These are phyloP conservation scores for Serendipita sp. DNA, from an alignment of 768 basidiomycete species.

Conservation along the genomic window DNA sequence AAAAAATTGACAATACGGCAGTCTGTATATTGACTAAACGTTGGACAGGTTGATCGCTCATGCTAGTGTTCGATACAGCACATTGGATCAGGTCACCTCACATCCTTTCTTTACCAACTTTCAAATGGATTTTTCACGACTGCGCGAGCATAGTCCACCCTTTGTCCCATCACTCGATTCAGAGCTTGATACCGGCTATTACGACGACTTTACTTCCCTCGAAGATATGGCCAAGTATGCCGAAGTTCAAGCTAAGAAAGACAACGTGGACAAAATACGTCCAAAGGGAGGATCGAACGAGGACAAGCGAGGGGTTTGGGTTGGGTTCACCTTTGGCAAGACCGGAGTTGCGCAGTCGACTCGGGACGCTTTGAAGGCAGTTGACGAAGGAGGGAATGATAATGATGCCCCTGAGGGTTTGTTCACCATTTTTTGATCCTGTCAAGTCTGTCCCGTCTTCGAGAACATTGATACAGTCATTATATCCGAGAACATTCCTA, in stretches of 20 bases:
- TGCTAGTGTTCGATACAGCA: conserved; percentile 60
- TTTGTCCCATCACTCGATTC: conserved; percentile 91
- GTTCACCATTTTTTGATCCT: conserved; percentile 12
- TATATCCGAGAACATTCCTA: background rate
- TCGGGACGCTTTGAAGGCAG: background rate
- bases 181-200: conserved; percentile 90
- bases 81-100: conserved; percentile 49
- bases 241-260: conserved; percentile 94
- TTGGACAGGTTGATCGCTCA: conserved; percentile 65
- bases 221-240: conserved; percentile 99
- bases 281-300: conserved; percentile 58
- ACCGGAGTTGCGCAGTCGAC: conserved; percentile 46
- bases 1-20: conserved; percentile 14
- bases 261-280: conserved; percentile 77
- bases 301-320: conserved; percentile 64
- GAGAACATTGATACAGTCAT: background rate
- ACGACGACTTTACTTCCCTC: conserved; percentile 72
- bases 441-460: background rate
- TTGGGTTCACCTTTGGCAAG: conserved; percentile 83
- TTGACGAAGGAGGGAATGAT: conserved; percentile 1
- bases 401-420: conserved; percentile 5
- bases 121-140: conserved; percentile 47
- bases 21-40: background rate
- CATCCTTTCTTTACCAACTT: conserved; percentile 73
- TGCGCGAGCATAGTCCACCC: conserved; percentile 64